These are phyloP conservation scores for Trapa bicornis DNA, from an alignment of 345 rosid genomes.

Conservation along the genomic window DNA sequence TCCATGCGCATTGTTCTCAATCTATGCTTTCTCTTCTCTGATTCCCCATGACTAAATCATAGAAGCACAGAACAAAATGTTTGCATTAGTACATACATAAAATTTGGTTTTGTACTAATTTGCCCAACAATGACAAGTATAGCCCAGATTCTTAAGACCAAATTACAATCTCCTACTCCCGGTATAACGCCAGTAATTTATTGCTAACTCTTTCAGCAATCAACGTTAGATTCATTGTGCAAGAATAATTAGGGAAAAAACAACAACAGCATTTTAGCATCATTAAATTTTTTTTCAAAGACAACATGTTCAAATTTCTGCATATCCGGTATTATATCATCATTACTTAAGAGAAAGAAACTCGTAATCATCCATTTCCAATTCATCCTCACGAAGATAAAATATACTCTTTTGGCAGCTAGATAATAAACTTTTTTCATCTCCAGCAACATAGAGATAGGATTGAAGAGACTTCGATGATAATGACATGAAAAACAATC, in stretches of 20 bases:
- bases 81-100: neutral
- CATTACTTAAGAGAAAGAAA: neutral
- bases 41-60: slow-evolving; percentile 38
- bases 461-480: neutral
- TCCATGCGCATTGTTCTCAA: slow-evolving; percentile 60
- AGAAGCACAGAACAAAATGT: neutral
- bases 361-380: neutral
- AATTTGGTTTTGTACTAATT: neutral
- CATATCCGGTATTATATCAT: neutral
- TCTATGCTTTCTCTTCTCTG: slow-evolving; percentile 62
- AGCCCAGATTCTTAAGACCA: neutral
- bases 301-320: neutral
- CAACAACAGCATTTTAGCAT: neutral
- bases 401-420: neutral
- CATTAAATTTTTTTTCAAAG: neutral
- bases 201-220: neutral
- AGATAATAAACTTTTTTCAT: neutral
- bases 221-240: neutral
- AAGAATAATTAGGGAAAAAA: neutral
- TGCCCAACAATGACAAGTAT: neutral
- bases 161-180: neutral
- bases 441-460: neutral
- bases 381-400: neutral
- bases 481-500: neutral
- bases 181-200: neutral